Evolutionary conservation across 306 rosid species (phyloP).

Genomic region (Vigna unguiculata): DNA sequence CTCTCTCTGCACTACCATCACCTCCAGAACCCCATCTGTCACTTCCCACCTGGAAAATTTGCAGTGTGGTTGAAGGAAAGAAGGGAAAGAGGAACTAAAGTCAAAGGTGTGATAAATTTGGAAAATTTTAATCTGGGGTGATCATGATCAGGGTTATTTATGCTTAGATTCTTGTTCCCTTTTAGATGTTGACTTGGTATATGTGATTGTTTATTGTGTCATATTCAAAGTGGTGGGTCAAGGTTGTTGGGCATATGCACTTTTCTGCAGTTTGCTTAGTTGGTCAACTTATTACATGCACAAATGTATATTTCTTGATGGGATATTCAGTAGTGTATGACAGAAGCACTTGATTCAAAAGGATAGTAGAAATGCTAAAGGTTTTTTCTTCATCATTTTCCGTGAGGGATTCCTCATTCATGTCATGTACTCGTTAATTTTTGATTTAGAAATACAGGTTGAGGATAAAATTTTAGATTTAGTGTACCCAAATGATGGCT

Average conservation of each 20-base stretch:
- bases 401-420: constrained; percentile 1
- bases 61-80: constrained; percentile 29
- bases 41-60: constrained; percentile 21
- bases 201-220: neutral
- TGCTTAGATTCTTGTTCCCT: constrained; percentile 7
- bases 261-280: constrained; percentile 14
- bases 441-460: constrained; percentile 21
- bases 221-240: neutral
- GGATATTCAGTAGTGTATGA: neutral
- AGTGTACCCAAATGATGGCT: neutral
- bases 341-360: constrained; percentile 8
- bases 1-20: neutral
- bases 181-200: constrained; percentile 22
- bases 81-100: constrained; percentile 9
- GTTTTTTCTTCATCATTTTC: neutral
- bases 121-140: constrained; percentile 26
- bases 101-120: constrained; percentile 21
- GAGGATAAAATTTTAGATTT: neutral
- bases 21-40: neutral
- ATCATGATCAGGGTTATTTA: constrained; percentile 2
- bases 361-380: neutral
- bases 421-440: neutral
- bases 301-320: constrained; percentile 6
- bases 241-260: neutral
- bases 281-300: constrained; percentile 28